A percentile compares a stretch with the other conserved stretches of the same genome.
Conservation (phyloP, 179 eudicot species). For the Spergularia azorica region DNA sequence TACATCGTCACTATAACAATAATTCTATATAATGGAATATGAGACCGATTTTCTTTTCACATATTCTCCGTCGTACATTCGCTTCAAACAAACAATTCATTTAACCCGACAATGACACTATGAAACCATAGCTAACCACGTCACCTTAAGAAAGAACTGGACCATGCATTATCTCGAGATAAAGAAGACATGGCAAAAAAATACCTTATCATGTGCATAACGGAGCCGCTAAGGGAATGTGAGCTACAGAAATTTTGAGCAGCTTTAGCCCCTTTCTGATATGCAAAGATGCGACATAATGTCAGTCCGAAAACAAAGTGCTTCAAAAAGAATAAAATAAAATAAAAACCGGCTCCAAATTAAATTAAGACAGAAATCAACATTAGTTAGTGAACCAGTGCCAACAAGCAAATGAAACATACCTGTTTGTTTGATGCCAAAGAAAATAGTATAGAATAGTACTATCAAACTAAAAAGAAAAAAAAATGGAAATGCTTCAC, state of each 20-base stretch:
- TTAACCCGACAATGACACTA: not conserved
- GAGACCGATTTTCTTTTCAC: not conserved
- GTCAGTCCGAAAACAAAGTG: not conserved
- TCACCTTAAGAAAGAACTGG: not conserved
- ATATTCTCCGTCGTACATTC: not conserved
- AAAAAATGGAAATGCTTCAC: not conserved
- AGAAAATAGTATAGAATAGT: not conserved
- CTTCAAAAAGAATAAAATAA: not conserved
- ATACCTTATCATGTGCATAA: slow-evolving; percentile 91
- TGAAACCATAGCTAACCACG: not conserved
- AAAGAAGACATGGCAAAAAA: slow-evolving; percentile 2
- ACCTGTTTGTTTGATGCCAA: not conserved
- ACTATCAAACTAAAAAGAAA: too few relatives aligned
- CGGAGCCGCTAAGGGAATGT: slow-evolving; percentile 87
- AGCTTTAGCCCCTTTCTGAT: slow-evolving; percentile 77
- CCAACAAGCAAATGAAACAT: not conserved
- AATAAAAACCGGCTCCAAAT: slow-evolving; percentile 15
- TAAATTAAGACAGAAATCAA: not conserved
- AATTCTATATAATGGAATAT: not conserved
- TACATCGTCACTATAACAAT: too few relatives aligned
- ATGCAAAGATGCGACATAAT: slow-evolving; percentile 18
- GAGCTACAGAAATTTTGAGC: slow-evolving; percentile 76
- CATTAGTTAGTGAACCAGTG: not conserved
- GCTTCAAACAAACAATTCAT: not conserved
- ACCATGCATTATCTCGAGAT: not conserved